A percentile compares a stretch with the other conserved stretches of the same genome.
Conservation (phyloP, 2,329 filamentous ascomycete species). For the Neospermospora avenae region DNA sequence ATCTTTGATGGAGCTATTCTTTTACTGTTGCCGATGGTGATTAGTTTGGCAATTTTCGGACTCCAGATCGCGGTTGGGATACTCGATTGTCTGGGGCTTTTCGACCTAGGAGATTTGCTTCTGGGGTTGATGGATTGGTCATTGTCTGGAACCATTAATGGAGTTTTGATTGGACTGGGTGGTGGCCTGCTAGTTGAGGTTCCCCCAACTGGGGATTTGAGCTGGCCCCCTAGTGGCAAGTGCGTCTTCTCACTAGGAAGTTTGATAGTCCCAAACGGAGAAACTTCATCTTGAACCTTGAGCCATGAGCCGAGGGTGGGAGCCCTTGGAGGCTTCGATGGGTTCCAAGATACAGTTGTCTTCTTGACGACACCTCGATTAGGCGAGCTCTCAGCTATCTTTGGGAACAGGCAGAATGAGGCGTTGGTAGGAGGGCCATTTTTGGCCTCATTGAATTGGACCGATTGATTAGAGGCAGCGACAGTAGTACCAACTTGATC, state of each 20-base stretch:
- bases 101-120: not conserved
- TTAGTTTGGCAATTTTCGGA: slow-evolving; percentile 4
- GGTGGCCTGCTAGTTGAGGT: not conserved
- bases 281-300: slow-evolving; percentile 26
- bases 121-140: not conserved
- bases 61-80: not conserved
- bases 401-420: not conserved
- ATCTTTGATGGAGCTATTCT: not conserved
- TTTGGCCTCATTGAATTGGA: not conserved
- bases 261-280: slow-evolving; percentile 28
- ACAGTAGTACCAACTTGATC: slow-evolving; percentile 21
- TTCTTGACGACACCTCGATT: slow-evolving; percentile 19
- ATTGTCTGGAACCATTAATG: not conserved
- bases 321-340: slow-evolving; percentile 25
- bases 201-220: slow-evolving; percentile 25
- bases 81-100: not conserved
- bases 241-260: slow-evolving; percentile 21
- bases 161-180: slow-evolving; percentile 6
- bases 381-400: not conserved
- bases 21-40: not conserved
- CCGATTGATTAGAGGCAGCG: slow-evolving; percentile 16
- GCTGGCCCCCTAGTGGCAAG: slow-evolving; percentile 23
- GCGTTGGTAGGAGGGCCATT: not conserved
- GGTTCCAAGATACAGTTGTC: slow-evolving; percentile 30
- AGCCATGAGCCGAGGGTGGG: slow-evolving; percentile 29